Evolutionary conservation across 768 basidiomycete species (phyloP).

Genomic region (Amanita muscaria): DNA sequence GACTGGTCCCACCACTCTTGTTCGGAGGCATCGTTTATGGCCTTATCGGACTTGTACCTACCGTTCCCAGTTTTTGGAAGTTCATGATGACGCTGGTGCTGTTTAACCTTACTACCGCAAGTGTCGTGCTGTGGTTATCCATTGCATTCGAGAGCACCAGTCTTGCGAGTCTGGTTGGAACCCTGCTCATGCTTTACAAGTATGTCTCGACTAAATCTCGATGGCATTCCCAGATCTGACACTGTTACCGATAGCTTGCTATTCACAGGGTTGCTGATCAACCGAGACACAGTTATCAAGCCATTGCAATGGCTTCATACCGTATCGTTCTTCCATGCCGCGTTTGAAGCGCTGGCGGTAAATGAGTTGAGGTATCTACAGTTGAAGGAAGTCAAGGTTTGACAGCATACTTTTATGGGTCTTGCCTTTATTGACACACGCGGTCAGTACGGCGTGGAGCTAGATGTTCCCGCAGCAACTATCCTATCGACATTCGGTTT

Average conservation of each 20-base stretch:
- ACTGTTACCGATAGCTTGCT: slow-evolving; percentile 50
- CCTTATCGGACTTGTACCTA: slow-evolving; percentile 89
- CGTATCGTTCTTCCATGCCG: slow-evolving; percentile 96
- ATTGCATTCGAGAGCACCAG: slow-evolving; percentile 82
- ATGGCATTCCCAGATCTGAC: background rate
- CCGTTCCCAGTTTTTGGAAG: slow-evolving; percentile 91
- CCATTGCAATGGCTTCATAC: slow-evolving; percentile 82
- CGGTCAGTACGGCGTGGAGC: slow-evolving; percentile 84
- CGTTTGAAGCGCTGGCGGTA: slow-evolving; percentile 94
- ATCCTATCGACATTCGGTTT: slow-evolving; percentile 94
- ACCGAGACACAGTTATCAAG: slow-evolving; percentile 73
- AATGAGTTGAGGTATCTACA: slow-evolving; percentile 94
- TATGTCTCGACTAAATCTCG: slow-evolving; percentile 20
- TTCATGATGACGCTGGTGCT: slow-evolving; percentile 93
- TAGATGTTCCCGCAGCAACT: slow-evolving; percentile 93
- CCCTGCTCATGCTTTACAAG: slow-evolving; percentile 98
- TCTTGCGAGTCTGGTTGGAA: slow-evolving; percentile 90
- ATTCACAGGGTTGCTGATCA: slow-evolving; percentile 93
- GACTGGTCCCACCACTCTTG: slow-evolving; percentile 90
- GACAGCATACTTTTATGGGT: slow-evolving; percentile 14
- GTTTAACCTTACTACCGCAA: slow-evolving; percentile 95
- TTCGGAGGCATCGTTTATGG: slow-evolving; percentile 95
- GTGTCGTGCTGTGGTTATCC: slow-evolving; percentile 83
- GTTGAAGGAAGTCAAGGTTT: slow-evolving; percentile 81
- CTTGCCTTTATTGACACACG: background rate